These are phyloP conservation scores for Jimgerdemannia lactiflua DNA, from an alignment of 192 early-diverging fungal species.

Conservation along the genomic window DNA sequence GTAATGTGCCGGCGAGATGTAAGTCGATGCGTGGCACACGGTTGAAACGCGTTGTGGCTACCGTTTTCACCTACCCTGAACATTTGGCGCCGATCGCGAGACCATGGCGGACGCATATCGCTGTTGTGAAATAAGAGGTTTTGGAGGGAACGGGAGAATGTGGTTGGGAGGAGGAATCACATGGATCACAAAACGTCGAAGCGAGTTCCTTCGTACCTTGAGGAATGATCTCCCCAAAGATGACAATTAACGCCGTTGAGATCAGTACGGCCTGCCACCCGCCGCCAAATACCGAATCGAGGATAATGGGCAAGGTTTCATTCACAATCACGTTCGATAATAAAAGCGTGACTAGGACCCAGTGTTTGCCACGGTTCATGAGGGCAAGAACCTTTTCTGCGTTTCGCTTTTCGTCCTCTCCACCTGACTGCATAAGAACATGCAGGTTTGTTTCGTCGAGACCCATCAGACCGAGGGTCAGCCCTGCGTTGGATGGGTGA, in stretches of 20 bases:
- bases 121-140: conserved; percentile 25
- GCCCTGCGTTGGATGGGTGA: conserved; percentile 10
- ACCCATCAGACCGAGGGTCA: conserved; percentile 46
- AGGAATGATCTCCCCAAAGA: conserved; percentile 81
- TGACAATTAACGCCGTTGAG: conserved; percentile 85
- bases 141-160: neutral
- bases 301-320: conserved; percentile 88
- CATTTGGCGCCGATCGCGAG: conserved; percentile 89
- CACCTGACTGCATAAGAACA: conserved; percentile 83
- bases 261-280: conserved; percentile 83
- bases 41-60: no score
- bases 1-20: conserved; percentile 12
- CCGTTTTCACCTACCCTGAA: conserved; percentile 46
- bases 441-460: conserved; percentile 82
- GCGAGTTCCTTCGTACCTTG: neutral
- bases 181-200: neutral
- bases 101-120: conserved; percentile 90
- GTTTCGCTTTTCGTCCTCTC: conserved; percentile 61
- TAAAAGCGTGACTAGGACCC: conserved; percentile 91
- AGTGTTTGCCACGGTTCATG: conserved; percentile 62
- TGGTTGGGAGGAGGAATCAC: neutral
- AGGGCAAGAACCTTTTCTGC: conserved; percentile 56
- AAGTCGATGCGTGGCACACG: conserved; percentile 20
- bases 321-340: conserved; percentile 94
- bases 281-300: conserved; percentile 73